Conservation (phyloP, 805 yeast genomes). For the Cyberlindnera americana region DNA sequence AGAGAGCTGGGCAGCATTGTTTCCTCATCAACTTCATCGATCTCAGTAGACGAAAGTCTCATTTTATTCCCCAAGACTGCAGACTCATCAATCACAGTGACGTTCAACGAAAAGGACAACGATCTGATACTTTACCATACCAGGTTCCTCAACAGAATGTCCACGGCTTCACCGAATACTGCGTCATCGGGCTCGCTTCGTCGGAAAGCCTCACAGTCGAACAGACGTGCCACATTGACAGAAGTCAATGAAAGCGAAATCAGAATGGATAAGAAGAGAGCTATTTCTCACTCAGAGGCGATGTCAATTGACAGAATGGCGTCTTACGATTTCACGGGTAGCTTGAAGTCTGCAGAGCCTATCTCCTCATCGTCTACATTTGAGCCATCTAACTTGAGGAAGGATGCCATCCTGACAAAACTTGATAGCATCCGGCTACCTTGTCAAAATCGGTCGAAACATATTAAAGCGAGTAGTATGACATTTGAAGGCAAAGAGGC, state of each 20-base stretch:
- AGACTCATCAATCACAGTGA: conserved; percentile 47
- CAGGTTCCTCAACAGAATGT: conserved; percentile 35
- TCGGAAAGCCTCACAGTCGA: conserved; percentile 23
- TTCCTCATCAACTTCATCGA: conserved; percentile 65
- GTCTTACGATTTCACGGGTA: conserved; percentile 39
- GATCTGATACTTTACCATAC: conserved; percentile 53
- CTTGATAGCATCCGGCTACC: conserved; percentile 41
- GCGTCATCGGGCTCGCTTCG: conserved; percentile 5
- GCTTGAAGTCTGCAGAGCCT: conserved; percentile 42
- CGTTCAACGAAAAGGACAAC: conserved; percentile 46
- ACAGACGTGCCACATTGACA: conserved; percentile 16
- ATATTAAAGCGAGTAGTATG: conserved; percentile 37
- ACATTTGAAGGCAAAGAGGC: conserved; percentile 56
- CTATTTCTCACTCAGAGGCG: conserved; percentile 36
- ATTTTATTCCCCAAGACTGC: conserved; percentile 48
- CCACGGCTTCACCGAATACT: background rate
- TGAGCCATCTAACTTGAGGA: conserved; percentile 39
- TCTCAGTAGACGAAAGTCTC: conserved; percentile 55
- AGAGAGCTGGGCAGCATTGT: conserved; percentile 69
- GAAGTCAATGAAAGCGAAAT: conserved; percentile 13
- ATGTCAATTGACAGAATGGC: conserved; percentile 44
- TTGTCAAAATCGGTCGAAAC: conserved; percentile 28
- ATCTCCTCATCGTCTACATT: conserved; percentile 37
- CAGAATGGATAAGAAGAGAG: conserved; percentile 27
- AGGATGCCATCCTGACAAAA: conserved; percentile 69